Conservation (phyloP, 1,139 yeast genomes). For the Kazachstania sp. region DNA sequence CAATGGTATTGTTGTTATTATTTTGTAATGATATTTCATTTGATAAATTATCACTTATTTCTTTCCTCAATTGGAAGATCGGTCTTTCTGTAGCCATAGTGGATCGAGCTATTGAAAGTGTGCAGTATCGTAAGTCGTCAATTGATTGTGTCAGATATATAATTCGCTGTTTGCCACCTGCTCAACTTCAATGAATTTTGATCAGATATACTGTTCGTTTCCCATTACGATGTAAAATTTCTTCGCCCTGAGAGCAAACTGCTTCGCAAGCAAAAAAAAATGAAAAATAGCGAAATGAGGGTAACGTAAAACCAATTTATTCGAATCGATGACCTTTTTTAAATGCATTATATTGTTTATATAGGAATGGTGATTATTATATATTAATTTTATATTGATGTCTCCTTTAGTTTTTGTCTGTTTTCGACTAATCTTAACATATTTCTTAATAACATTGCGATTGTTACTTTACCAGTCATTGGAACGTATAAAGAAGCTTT, state of each 20-base stretch:
- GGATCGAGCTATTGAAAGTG: too few species aligned
- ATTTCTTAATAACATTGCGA: conserved; percentile 85
- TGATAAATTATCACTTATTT: conserved; percentile 5
- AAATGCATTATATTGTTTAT: too few species aligned
- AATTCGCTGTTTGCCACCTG: too few species aligned
- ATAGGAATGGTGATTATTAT: too few species aligned
- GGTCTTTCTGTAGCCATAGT: background rate
- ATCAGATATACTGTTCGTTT: background rate
- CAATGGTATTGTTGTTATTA: conserved; percentile 2
- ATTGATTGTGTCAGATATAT: too few species aligned
- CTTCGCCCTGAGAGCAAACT: background rate
- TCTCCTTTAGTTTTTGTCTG: conserved; percentile 30
- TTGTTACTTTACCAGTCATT: conserved; percentile 91
- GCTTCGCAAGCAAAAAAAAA: background rate
- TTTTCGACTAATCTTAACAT: conserved; percentile 72
- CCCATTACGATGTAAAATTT: background rate
- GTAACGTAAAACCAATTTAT: background rate
- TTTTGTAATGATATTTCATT: background rate
- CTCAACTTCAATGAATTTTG: too few species aligned
- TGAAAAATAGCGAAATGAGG: background rate
- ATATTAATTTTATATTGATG: too few species aligned
- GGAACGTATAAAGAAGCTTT: conserved; percentile 91
- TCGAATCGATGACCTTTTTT: background rate
- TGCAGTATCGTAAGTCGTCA: too few species aligned
- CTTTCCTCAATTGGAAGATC: conserved; percentile 19